phyloP scores from a whole-genome alignment of 2,329 filamentous ascomycete genomes.

The Curvularia spicifera region DNA sequence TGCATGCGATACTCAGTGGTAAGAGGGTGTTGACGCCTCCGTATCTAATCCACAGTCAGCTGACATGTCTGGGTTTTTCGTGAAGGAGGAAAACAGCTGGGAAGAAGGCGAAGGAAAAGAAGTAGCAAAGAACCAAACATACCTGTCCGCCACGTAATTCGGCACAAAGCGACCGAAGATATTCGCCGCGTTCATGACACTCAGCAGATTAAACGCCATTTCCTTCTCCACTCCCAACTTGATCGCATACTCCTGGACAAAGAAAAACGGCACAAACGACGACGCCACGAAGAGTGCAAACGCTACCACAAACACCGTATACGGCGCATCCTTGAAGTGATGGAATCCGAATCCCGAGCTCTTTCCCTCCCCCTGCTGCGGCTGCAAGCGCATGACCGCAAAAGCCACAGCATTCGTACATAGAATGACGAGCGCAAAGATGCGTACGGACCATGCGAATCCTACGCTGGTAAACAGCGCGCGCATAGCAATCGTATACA shows the following conservation, averaged over 20 bases:
- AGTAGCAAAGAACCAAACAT: not conserved
- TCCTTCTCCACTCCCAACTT: slow-evolving; percentile 40
- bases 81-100: not conserved
- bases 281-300: not conserved
- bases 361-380: not conserved
- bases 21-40: not conserved
- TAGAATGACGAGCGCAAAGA: not conserved
- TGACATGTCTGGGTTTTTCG: not conserved
- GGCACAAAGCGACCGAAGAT: slow-evolving; percentile 53
- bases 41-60: not conserved
- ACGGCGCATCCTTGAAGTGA: not conserved
- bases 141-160: not conserved
- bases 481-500: not conserved
- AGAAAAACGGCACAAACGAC: not conserved
- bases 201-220: slow-evolving; percentile 68
- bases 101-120: not conserved
- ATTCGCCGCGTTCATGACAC: slow-evolving; percentile 67
- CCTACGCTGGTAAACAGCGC: not conserved
- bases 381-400: not conserved
- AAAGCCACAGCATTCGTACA: not conserved
- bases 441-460: not conserved
- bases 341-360: not conserved
- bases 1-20: not conserved
- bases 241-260: not conserved
- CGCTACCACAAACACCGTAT: not conserved